Evolutionary conservation across 495 filamentous ascomycete species (phyloP).

Genomic region (Penicillium lagena): DNA sequence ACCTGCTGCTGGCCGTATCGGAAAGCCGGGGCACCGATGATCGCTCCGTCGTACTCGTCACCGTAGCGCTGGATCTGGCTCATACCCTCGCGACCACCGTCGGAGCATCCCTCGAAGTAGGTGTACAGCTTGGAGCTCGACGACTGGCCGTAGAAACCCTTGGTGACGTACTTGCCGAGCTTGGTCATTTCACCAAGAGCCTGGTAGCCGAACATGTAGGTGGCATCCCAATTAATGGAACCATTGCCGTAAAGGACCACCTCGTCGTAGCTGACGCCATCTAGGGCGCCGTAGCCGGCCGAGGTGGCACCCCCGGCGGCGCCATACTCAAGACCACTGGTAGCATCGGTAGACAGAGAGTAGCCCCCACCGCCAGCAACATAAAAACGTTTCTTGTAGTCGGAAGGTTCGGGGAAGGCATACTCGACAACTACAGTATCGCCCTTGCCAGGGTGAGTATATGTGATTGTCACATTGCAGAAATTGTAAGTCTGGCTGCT

Average conservation of each 20-base stretch:
- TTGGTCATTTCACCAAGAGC: slow-evolving; percentile 32
- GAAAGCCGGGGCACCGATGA: slow-evolving; percentile 47
- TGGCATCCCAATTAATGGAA: slow-evolving; percentile 37
- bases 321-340: slow-evolving; percentile 33
- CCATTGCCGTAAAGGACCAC: slow-evolving; percentile 32
- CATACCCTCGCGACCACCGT: slow-evolving; percentile 33
- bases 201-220: slow-evolving; percentile 40
- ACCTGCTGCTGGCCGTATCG: slow-evolving; percentile 45
- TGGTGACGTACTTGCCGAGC: slow-evolving; percentile 26
- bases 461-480: slow-evolving; percentile 31
- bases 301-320: slow-evolving; percentile 29
- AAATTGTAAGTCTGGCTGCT: slow-evolving; percentile 20
- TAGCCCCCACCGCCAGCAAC: slow-evolving; percentile 31
- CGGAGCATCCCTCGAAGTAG: slow-evolving; percentile 34
- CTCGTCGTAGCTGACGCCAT: slow-evolving; percentile 24
- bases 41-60: slow-evolving; percentile 43
- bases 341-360: slow-evolving; percentile 19
- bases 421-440: slow-evolving; percentile 26
- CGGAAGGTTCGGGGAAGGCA: slow-evolving; percentile 23
- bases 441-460: slow-evolving; percentile 26
- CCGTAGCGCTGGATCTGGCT: slow-evolving; percentile 48
- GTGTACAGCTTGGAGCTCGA: slow-evolving; percentile 24
- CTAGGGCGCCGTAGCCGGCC: slow-evolving; percentile 33
- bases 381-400: slow-evolving; percentile 33
- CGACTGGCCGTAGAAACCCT: slow-evolving; percentile 26